These are phyloP conservation scores for Suillus luteus DNA, from an alignment of 768 basidiomycete genomes.

Conservation along the genomic window DNA sequence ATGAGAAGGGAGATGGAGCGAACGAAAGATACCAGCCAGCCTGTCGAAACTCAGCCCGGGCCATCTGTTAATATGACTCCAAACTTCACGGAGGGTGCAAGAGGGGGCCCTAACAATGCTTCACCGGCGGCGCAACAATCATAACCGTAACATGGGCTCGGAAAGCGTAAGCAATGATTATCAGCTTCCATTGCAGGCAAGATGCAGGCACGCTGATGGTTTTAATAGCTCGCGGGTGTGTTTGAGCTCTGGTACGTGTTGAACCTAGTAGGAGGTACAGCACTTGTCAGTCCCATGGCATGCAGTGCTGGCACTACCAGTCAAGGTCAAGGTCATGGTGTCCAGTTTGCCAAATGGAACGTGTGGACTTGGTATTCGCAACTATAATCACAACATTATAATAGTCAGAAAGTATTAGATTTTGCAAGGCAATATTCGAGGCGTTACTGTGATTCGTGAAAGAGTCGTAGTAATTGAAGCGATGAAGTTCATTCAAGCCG, in stretches of 20 bases:
- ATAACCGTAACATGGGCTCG: neutral
- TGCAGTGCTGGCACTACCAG: neutral
- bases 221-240: neutral
- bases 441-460: too few relatives aligned
- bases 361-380: neutral
- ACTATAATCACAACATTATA: neutral
- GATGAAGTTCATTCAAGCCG: too few relatives aligned
- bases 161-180: neutral
- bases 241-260: neutral
- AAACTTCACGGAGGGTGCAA: neutral
- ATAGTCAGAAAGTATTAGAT: neutral
- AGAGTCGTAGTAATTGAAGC: too few relatives aligned
- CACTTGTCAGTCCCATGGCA: neutral
- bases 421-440: neutral
- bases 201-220: neutral
- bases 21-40: conserved; percentile 15
- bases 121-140: neutral
- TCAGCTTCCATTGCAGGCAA: neutral
- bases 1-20: conserved; percentile 27
- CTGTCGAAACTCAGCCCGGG: conserved; percentile 25
- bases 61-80: conserved; percentile 7
- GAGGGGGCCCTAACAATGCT: neutral
- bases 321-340: neutral
- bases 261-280: neutral
- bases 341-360: neutral